Evolutionary conservation across 2,329 filamentous ascomycete genomes (phyloP), one percentile per base, ranked within the genome.

Genomic region (Pestalotiopsis sp.): DNA sequence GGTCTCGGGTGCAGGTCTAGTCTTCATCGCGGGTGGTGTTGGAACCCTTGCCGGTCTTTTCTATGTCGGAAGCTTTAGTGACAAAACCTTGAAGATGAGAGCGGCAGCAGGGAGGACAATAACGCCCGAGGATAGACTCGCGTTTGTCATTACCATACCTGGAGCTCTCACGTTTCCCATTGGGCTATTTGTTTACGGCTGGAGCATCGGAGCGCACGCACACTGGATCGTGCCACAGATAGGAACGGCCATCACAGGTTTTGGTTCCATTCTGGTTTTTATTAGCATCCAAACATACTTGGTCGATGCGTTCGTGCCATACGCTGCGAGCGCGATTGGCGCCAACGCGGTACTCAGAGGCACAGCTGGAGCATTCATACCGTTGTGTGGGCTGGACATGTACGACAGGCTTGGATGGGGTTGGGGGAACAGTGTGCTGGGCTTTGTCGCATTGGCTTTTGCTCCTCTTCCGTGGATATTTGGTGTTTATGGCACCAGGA

Each of bases 121-220:
- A n/a, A 61, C n/a, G 17, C 83, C 86, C 0, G 86, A 88, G 70
- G 84, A 82, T 72, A 81, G 86, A 3, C 76, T 87, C 0, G 87
- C 87, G 0, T 81, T 86, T 0, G 86, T 91, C 78, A 84, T 73
- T 88, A 38, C 78, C 79, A 66, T 82, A 78, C 62, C 80, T 75
- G 41, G 71, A 75, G 7, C 69, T 80, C 56, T 82, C 83, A 14
- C 84, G 17, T 73, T 82, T 5, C 80, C 81, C 2, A 66, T 76
- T 36, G 82, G 82, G 14, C 74, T 84, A 49, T 69, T 84, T 39
- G 72, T 80, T 57, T 83, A 82, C 70, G 80, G 79, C 20, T 83
- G 81, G 82, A 78, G 77, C 7, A 77, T 78, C 20, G 74, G 83
- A 72, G 68, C 70, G 57, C 72, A 70, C n/a, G 75, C 74, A 4